Conservation (phyloP, 345 rosid species). For the Camelina neglecta region DNA sequence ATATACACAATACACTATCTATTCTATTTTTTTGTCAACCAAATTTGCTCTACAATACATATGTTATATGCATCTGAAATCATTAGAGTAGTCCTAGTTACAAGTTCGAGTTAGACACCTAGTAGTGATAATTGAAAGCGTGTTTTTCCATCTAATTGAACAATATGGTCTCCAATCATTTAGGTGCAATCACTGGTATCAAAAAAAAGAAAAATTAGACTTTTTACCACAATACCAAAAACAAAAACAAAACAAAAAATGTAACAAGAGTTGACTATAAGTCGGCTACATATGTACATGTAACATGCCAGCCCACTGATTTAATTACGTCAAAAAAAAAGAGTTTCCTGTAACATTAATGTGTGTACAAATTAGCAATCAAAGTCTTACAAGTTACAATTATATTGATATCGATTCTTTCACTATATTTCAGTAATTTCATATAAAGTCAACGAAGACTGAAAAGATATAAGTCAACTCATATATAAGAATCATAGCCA, state of each 20-base stretch:
- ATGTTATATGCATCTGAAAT: neutral
- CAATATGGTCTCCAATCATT: neutral
- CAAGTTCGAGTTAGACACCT: neutral
- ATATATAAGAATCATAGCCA: neutral
- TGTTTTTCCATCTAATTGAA: neutral
- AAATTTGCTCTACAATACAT: too few relatives aligned
- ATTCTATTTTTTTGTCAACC: neutral
- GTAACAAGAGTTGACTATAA: neutral
- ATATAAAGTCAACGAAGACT: constrained; percentile 8
- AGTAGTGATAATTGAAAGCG: neutral
- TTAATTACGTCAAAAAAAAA: neutral
- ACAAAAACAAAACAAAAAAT: neutral
- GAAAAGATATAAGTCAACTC: neutral
- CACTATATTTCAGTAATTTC: neutral
- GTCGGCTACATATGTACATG: neutral
- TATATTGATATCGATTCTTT: neutral
- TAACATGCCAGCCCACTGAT: neutral
- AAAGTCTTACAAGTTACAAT: neutral
- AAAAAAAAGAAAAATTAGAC: neutral
- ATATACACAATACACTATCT: too few relatives aligned
- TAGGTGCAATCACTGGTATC: neutral
- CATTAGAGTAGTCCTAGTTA: neutral
- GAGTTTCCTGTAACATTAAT: neutral
- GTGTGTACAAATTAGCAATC: neutral
- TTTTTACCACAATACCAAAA: neutral